Evolutionary conservation across 805 yeast genomes (phyloP), one percentile per base, ranked within the genome.

Genomic region (Hanseniaspora singularis): DNA sequence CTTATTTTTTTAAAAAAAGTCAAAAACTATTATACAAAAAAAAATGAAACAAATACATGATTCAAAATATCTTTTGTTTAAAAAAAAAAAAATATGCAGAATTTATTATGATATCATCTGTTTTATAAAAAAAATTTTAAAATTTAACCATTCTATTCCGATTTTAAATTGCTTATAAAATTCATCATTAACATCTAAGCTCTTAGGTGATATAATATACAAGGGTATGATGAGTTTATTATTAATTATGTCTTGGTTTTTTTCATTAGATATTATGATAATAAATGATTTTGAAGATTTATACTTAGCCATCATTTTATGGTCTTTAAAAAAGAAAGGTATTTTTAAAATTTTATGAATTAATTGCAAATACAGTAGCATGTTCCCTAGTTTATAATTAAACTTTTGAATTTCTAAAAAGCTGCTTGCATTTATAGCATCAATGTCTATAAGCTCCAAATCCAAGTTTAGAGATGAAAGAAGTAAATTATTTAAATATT

Each of bases 271-370:
- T 26, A 26, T 11, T 26, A 7, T 26, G 28, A 11, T 32, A n/a
- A 36, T 36, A 16, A 28, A 44, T 1, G 48, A 44, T 16, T 23
- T 38, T 9, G 26, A 27, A 15, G 48, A 36, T 16, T 44, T 44
- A 38, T 22, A 44, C 15, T 31, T 36, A 4, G 36, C 20, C n/a
- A 37, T 22, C 28, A 44, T 30, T 23, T 44, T 44, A 11, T 37
- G 48, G 18, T 31, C 23, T 19, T 44, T 44, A 32, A 30, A 44
- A 11, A 30, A 44, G 24, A 44, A 31, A 4, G 48, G 48, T 10
- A 44, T 6, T 11, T 43, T 28, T 10, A 44, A 19, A 7, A 44
- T 18, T 32, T 37, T 33, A 9, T 39, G 33, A 12, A 44, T 44
- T 12, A 44, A 37, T 31, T 44, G 39, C 3, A 44, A 12, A 23